These are phyloP conservation scores for Saccharomycopsis guyanensis DNA, from an alignment of 805 yeast genomes.

Conservation along the genomic window DNA sequence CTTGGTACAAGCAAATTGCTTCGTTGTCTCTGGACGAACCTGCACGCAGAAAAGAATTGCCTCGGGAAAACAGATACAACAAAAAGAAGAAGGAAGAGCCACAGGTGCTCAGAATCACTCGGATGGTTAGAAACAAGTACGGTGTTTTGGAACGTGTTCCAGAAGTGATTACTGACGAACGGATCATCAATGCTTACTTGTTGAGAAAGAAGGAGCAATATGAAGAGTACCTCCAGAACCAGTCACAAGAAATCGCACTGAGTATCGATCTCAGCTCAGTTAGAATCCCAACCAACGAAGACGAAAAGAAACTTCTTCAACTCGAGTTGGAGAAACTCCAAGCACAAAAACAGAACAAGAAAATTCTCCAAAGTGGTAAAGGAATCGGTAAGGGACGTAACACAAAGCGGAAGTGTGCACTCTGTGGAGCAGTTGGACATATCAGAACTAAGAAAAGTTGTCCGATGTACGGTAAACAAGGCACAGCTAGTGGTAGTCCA, in stretches of 20 bases:
- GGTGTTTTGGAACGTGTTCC: constrained; percentile 78
- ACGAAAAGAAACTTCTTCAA: constrained; percentile 72
- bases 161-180: constrained; percentile 75
- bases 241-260: constrained; percentile 10
- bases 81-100: constrained; percentile 29
- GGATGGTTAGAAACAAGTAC: constrained; percentile 76
- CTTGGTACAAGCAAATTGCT: constrained; percentile 81
- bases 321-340: constrained; percentile 79
- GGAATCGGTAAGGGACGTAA: constrained; percentile 68
- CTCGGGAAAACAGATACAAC: constrained; percentile 22
- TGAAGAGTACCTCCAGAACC: constrained; percentile 41
- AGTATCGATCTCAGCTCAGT: constrained; percentile 40
- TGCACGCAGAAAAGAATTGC: constrained; percentile 30
- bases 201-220: constrained; percentile 12
- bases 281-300: constrained; percentile 71
- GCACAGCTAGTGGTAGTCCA: constrained; percentile 3
- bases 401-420: constrained; percentile 78
- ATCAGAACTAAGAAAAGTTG: constrained; percentile 82
- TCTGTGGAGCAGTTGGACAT: constrained; percentile 94
- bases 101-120: constrained; percentile 54
- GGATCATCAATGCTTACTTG: constrained; percentile 79
- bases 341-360: constrained; percentile 36
- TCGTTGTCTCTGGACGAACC: constrained; percentile 40
- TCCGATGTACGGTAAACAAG: constrained; percentile 64
- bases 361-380: constrained; percentile 35